These are phyloP conservation scores for Rhinocladiella similis DNA, from an alignment of 2,329 filamentous ascomycete genomes.

Conservation along the genomic window DNA sequence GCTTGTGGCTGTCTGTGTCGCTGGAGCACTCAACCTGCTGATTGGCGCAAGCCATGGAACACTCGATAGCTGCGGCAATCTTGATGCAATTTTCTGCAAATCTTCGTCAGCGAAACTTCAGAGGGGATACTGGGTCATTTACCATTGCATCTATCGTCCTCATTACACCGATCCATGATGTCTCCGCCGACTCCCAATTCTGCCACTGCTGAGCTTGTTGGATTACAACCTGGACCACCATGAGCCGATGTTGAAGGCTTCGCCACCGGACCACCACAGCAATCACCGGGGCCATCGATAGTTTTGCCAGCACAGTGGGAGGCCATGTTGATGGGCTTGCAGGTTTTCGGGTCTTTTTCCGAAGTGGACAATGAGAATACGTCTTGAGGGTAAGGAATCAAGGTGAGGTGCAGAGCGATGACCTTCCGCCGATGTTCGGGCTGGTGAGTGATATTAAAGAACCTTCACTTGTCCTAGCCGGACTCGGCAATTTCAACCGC, in stretches of 20 bases:
- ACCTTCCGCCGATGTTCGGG: neutral
- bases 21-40: neutral
- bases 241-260: neutral
- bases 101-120: conserved; percentile 9
- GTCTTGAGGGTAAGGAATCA: neutral
- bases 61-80: conserved; percentile 15
- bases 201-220: neutral
- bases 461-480: neutral
- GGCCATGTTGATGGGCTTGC: neutral
- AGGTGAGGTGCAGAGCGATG: neutral
- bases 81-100: conserved; percentile 17
- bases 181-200: neutral
- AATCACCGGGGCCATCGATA: neutral
- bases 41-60: conserved; percentile 7
- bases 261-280: conserved; percentile 1
- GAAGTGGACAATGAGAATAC: neutral
- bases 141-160: conserved; percentile 20
- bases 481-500: conserved; percentile 10
- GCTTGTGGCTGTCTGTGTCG: neutral
- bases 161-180: conserved; percentile 5
- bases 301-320: neutral
- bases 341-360: neutral
- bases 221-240: neutral
- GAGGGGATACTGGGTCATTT: neutral
- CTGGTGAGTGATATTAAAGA: neutral